Evolutionary conservation across 257 asterid species (phyloP).

Genomic region (Ligustrum vulgare): DNA sequence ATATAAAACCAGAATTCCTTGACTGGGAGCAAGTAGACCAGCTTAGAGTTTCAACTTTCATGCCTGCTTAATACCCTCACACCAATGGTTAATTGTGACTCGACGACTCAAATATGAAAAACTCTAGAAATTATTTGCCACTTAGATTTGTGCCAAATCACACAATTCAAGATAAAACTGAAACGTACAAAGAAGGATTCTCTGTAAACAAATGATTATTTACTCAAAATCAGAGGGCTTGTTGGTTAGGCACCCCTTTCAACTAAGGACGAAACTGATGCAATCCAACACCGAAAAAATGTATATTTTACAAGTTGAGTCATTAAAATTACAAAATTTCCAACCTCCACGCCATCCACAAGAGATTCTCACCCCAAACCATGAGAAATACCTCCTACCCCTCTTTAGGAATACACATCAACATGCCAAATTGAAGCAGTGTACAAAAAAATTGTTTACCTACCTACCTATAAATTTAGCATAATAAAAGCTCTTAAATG

Average conservation of each 20-base stretch:
- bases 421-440: neutral
- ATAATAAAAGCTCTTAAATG: neutral
- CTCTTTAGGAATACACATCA: neutral
- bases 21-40: neutral
- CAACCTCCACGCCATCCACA: neutral
- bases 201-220: neutral
- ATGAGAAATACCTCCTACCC: neutral
- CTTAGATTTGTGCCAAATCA: neutral
- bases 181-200: neutral
- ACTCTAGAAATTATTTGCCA: neutral
- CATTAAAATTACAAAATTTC: neutral
- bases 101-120: neutral
- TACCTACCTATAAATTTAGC: neutral
- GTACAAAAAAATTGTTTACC: neutral
- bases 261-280: neutral
- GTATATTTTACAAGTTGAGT: neutral
- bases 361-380: neutral
- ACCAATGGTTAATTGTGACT: neutral
- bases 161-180: neutral
- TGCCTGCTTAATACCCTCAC: neutral
- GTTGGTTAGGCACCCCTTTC: neutral
- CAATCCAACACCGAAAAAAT: neutral
- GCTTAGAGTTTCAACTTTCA: neutral
- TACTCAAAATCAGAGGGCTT: neutral
- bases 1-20: neutral